Conservation (phyloP, 2,329 filamentous ascomycete species). For the Zalaria obscura region DNA sequence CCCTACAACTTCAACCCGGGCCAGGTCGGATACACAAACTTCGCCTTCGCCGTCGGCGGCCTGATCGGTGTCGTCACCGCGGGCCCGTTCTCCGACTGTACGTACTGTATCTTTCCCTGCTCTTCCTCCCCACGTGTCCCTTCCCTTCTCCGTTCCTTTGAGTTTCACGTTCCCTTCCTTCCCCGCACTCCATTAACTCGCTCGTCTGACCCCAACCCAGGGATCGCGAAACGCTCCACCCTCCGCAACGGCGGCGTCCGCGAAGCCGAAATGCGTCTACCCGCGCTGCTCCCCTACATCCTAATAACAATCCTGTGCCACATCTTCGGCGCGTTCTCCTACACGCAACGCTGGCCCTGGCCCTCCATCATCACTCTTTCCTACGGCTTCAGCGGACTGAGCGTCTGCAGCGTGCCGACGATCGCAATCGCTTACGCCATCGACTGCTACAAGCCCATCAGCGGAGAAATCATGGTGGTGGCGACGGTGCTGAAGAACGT, state of each 20-base stretch:
- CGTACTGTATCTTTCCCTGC: neutral
- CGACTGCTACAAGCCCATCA: slow-evolving; percentile 32
- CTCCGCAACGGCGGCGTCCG: slow-evolving; percentile 39
- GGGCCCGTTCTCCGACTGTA: slow-evolving; percentile 38
- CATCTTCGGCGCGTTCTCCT: neutral
- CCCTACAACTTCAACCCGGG: slow-evolving; percentile 31
- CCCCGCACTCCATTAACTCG: too few relatives aligned
- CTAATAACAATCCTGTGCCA: neutral
- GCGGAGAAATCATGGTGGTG: slow-evolving; percentile 31
- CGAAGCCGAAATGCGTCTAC: slow-evolving; percentile 45
- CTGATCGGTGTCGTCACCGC: slow-evolving; percentile 32
- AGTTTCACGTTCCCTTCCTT: too few relatives aligned
- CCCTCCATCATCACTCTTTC: slow-evolving; percentile 34
- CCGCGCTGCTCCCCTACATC: slow-evolving; percentile 10
- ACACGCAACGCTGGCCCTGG: slow-evolving; percentile 30
- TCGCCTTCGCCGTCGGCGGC: slow-evolving; percentile 28
- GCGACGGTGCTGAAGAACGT: slow-evolving; percentile 31
- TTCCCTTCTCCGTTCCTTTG: neutral
- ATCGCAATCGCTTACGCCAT: slow-evolving; percentile 31
- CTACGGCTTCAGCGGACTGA: slow-evolving; percentile 28
- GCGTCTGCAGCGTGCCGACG: slow-evolving; percentile 27
- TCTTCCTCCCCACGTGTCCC: neutral
- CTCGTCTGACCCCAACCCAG: neutral
- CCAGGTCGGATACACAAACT: slow-evolving; percentile 36
- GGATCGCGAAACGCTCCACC: slow-evolving; percentile 35